A percentile compares a stretch with the other conserved stretches of the same genome.
phyloP scores from a whole-genome alignment of 352 stramenopile genomes.

The Pythium aristosporum region DNA sequence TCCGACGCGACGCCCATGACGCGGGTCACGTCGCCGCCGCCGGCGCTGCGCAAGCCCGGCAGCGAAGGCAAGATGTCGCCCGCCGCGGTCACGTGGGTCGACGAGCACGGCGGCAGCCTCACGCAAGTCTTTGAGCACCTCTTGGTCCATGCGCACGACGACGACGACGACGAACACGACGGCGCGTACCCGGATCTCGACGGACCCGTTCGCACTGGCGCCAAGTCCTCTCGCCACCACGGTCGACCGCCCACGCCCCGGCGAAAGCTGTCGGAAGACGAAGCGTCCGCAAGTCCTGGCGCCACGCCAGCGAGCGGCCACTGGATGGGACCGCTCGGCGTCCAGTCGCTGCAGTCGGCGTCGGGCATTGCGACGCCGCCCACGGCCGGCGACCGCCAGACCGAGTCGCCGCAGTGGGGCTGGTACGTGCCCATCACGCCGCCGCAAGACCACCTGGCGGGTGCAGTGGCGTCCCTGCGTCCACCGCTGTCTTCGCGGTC shows the following conservation, averaged over 20 bases:
- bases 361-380: background rate
- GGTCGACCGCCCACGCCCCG: conserved; percentile 13
- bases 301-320: background rate
- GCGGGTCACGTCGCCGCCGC: conserved; percentile 21
- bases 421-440: conserved; percentile 88
- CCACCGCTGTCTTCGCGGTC: background rate
- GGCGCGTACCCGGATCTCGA: conserved; percentile 22
- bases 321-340: conserved; percentile 23
- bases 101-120: conserved; percentile 75
- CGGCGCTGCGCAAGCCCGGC: conserved; percentile 24
- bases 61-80: conserved; percentile 46
- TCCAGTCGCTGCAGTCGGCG: conserved; percentile 13
- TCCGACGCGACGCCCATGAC: background rate
- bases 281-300: background rate
- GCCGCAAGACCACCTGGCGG: conserved; percentile 52
- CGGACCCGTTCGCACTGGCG: conserved; percentile 4
- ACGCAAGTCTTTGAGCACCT: conserved; percentile 71
- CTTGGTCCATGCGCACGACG: conserved; percentile 8
- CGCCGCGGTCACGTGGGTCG: conserved; percentile 76
- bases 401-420: conserved; percentile 81
- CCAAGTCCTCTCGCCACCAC: background rate
- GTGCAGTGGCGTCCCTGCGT: background rate
- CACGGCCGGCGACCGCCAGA: conserved; percentile 31
- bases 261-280: conserved; percentile 3
- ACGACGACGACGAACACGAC: conserved; percentile 28